Evolutionary conservation across 306 rosid species (phyloP), one percentile per base, ranked within the genome.

Genomic region (Citrullus mucosospermus): DNA sequence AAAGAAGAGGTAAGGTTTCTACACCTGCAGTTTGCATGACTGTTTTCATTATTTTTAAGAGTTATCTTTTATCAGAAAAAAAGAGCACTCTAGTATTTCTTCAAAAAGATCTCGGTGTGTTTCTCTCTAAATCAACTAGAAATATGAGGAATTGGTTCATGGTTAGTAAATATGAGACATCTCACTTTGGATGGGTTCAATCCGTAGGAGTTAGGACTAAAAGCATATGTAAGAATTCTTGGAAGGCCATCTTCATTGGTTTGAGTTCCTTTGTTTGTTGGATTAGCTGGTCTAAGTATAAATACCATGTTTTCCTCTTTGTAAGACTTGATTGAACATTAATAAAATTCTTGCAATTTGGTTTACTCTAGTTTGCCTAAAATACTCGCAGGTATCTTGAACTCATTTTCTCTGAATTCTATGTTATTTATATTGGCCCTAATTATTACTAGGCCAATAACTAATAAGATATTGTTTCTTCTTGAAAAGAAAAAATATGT

Each of bases 1-100:
- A 87, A 80, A 86, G 98, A 95, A 91, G 98, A 95, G 98, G 98
- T 95, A 86, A 76, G 83, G 17, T 50, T 78, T 82, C 56, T 79
- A 46, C 81, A 25, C 30, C 74, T 48, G 76, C 81, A 58, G 17
- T 53, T 53, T 53, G 57, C 57, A 53, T 16, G 57, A 53, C 57
- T 53, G 36, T 32, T 53, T 53, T 53, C 20, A 53, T 53, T 53
- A 53, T 53, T 53, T 53, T 17, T 53, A 53, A 48, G 51, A 48
- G 54, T 13, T 46, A 46, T 48, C 54, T 48, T 48, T 48, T 48
- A 48, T 48, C 54, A 48, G 16, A 12, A 13, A 48, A 48, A 48
- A 51, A 4, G 57, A 53, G 9, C 39, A 18, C 18, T 67, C 1
- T 41, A 70, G 58, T 44, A n/a, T 48, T 70, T 70, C 9, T 70